phyloP scores from a whole-genome alignment of 164 flowering plant genomes.

The Dillenia turbinata region DNA sequence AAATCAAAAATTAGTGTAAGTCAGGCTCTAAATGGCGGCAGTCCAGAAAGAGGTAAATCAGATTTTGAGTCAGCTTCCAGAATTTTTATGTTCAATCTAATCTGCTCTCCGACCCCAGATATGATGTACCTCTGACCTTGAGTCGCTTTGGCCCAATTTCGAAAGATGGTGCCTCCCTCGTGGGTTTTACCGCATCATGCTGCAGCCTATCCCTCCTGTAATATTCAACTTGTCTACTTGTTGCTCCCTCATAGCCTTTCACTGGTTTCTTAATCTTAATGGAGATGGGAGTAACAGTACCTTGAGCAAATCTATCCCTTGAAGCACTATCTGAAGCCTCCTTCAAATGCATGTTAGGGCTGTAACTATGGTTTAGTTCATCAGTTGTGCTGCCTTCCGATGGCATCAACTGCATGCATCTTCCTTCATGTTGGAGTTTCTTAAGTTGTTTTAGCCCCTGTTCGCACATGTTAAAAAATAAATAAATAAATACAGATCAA shows the following conservation, averaged over 20 bases:
- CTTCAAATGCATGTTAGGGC: constrained; percentile 14
- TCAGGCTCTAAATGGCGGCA: constrained; percentile 26
- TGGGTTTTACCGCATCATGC: constrained; percentile 18
- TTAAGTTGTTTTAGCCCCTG: constrained; percentile 70
- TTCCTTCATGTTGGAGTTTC: constrained; percentile 38
- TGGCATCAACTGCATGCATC: constrained; percentile 22
- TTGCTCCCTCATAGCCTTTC: constrained; percentile 21
- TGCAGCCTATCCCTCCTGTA: constrained; percentile 25
- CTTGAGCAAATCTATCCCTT: constrained; percentile 29
- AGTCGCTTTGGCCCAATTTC: constrained; percentile 63
- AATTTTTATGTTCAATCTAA: constrained; percentile 17
- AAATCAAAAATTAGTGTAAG: constrained; percentile 34
- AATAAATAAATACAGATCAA: too few species aligned
- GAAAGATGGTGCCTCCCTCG: constrained; percentile 31
- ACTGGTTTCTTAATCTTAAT: constrained; percentile 33
- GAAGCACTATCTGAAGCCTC: constrained; percentile 21
- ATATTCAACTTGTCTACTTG: constrained; percentile 34
- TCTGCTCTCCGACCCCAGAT: constrained; percentile 30
- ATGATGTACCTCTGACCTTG: constrained; percentile 67
- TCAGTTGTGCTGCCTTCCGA: constrained; percentile 19
- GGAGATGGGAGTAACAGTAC: constrained; percentile 32
- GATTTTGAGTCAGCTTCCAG: constrained; percentile 16
- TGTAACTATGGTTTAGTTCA: constrained; percentile 13
- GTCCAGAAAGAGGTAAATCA: constrained; percentile 17
- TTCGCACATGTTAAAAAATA: background rate